A percentile compares a stretch with the other conserved stretches of the same genome.
Evolutionary conservation across 352 stramenopile genomes (phyloP).

Genomic region (Globisporangium paddicum): DNA sequence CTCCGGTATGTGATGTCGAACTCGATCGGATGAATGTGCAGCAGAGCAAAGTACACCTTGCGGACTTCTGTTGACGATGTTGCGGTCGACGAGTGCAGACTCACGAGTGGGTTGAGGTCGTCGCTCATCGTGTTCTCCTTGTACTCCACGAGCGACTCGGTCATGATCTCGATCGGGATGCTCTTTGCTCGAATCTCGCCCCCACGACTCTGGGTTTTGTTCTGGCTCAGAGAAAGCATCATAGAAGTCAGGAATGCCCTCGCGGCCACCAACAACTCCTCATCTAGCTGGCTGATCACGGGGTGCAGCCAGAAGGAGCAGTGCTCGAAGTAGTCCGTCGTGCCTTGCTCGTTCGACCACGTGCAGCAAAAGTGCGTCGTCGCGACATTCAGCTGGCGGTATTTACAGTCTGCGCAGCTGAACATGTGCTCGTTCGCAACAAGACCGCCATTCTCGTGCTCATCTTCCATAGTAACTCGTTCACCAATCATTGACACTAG

Average conservation of each 20-base stretch:
- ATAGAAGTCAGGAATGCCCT: conserved; percentile 74
- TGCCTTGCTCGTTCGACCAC: conserved; percentile 87
- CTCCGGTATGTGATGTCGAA: conserved; percentile 87
- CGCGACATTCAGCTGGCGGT: conserved; percentile 69
- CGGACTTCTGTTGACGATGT: conserved; percentile 66
- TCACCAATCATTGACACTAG: conserved; percentile 35
- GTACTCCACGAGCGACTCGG: conserved; percentile 65
- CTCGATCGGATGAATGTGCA: conserved; percentile 87
- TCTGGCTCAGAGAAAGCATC: conserved; percentile 57
- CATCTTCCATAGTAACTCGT: conserved; percentile 20
- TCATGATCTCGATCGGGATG: conserved; percentile 80
- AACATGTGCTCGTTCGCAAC: conserved; percentile 70
- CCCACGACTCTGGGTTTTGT: conserved; percentile 61
- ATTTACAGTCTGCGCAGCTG: conserved; percentile 80
- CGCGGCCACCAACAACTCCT: conserved; percentile 75
- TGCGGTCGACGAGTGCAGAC: conserved; percentile 53
- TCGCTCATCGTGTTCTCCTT: conserved; percentile 73
- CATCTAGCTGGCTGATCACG: conserved; percentile 79
- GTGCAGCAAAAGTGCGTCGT: conserved; percentile 87
- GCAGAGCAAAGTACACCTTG: conserved; percentile 86
- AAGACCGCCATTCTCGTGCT: conserved; percentile 34
- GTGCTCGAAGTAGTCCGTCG: conserved; percentile 88
- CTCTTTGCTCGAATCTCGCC: conserved; percentile 81
- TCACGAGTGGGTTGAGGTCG: conserved; percentile 76
- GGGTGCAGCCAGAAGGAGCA: conserved; percentile 86